Conservation (phyloP, 306 rosid genomes). For the Gastrolobium villosum region DNA sequence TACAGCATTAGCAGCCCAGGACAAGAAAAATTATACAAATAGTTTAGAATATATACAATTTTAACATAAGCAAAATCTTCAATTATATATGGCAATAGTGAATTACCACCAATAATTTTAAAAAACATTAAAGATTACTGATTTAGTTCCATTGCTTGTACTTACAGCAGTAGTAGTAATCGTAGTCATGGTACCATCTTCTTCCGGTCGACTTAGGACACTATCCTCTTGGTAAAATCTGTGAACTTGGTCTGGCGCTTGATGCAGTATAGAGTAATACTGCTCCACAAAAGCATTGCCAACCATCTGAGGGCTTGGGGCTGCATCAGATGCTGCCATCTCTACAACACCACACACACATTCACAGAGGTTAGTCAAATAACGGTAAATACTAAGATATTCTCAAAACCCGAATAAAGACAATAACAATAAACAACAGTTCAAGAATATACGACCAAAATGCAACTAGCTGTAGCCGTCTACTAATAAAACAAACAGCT, state of each 20-base stretch:
- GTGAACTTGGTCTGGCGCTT: conserved; percentile 51
- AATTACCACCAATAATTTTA: too few relatives aligned
- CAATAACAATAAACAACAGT: neutral
- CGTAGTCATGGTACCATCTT: conserved; percentile 56
- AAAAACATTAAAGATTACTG: neutral
- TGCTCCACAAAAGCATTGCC: conserved; percentile 69
- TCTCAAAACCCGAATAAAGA: neutral
- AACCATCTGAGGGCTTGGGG: conserved; percentile 57
- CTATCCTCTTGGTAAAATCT: conserved; percentile 64
- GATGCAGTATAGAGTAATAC: conserved; percentile 58
- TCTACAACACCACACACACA: conserved; percentile 44
- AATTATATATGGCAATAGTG: neutral
- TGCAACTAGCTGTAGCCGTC: neutral
- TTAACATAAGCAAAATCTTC: neutral
- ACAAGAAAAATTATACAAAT: neutral
- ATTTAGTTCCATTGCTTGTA: neutral
- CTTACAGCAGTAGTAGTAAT: conserved; percentile 62
- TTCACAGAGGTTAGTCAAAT: neutral
- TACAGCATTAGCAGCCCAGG: neutral
- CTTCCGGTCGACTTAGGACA: conserved; percentile 66
- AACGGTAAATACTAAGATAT: neutral
- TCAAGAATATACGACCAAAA: neutral
- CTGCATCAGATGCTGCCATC: conserved; percentile 64
- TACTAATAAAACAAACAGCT: neutral
- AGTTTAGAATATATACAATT: neutral